A percentile compares a stretch with the other conserved stretches of the same genome.
phyloP scores from a whole-genome alignment of 768 basidiomycete genomes.

The Suillus hirtellus region DNA sequence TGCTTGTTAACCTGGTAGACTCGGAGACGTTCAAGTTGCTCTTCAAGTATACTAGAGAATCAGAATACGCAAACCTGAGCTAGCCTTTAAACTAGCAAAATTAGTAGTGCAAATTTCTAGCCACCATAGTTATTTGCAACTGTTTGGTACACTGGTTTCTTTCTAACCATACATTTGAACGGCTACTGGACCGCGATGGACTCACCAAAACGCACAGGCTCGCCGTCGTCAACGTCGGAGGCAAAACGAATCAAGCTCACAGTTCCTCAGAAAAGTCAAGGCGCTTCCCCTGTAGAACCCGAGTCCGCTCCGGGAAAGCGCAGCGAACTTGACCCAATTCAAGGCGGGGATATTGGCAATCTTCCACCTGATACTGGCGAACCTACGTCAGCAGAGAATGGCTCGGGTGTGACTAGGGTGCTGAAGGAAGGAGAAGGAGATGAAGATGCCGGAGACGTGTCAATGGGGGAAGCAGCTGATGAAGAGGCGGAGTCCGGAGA shows the following conservation, averaged over 20 bases:
- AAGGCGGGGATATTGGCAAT: slow-evolving; percentile 78
- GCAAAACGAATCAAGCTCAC: slow-evolving; percentile 60
- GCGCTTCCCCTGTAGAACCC: slow-evolving; percentile 75
- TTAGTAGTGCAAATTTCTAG: not conserved
- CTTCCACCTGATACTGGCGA: slow-evolving; percentile 40
- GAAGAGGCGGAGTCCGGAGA: slow-evolving; percentile 79
- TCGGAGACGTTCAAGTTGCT: not conserved
- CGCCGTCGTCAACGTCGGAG: slow-evolving; percentile 54
- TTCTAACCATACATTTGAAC: slow-evolving; percentile 9
- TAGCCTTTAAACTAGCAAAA: no score
- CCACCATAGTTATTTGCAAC: not conserved
- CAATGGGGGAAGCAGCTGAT: slow-evolving; percentile 78
- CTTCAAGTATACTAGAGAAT: no score
- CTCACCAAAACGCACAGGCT: slow-evolving; percentile 66
- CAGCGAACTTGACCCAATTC: slow-evolving; percentile 82
- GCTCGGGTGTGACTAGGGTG: slow-evolving; percentile 36
- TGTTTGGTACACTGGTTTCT: slow-evolving; percentile 1
- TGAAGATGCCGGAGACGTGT: slow-evolving; percentile 72
- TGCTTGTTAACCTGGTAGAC: not conserved
- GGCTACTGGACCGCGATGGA: slow-evolving; percentile 45
- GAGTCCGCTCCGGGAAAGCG: slow-evolving; percentile 83
- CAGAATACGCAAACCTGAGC: no score
- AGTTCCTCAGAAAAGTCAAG: slow-evolving; percentile 55
- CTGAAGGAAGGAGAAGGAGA: slow-evolving; percentile 58
- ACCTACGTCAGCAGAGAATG: slow-evolving; percentile 12